Evolutionary conservation across 805 yeast species (phyloP).

Genomic region (Priceomyces castillae): DNA sequence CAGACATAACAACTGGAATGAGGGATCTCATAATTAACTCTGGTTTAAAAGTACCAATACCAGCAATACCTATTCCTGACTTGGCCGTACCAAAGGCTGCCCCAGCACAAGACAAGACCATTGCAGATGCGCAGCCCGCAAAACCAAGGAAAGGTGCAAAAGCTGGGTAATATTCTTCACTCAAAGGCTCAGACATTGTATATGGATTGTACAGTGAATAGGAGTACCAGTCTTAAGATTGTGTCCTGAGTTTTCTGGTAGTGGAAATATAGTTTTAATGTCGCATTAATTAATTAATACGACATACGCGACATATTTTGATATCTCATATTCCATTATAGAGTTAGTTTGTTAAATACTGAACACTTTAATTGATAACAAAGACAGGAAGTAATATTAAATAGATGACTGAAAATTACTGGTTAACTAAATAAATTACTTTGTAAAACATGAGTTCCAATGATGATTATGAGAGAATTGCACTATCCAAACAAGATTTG

Average conservation of each 20-base stretch:
- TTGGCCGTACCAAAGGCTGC: conserved; percentile 99
- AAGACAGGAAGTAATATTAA: background rate
- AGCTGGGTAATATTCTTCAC: conserved; percentile 74
- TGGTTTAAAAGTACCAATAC: conserved; percentile 97
- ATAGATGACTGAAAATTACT: background rate
- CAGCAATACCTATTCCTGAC: conserved; percentile 96
- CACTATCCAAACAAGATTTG: conserved; percentile 53
- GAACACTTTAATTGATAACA: background rate
- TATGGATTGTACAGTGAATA: background rate
- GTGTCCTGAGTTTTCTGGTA: conserved; percentile 2
- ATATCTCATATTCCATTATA: background rate
- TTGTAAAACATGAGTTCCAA: conserved; percentile 17
- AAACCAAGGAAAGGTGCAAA: conserved; percentile 98
- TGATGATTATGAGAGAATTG: conserved; percentile 39
- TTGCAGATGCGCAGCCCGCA: conserved; percentile 94
- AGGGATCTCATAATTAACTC: conserved; percentile 93
- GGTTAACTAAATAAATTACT: background rate
- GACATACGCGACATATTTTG: background rate
- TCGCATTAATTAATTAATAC: background rate
- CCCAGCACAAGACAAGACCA: conserved; percentile 91
- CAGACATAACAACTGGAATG: conserved; percentile 97
- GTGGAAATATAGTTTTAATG: background rate
- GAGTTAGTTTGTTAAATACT: background rate
- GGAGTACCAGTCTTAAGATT: background rate
- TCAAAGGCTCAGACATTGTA: conserved; percentile 24